Percentiles rank a stretch among this genome's conserved stretches.
These are phyloP conservation scores for Pseudogymnoascus sp. DNA, from an alignment of 2,329 filamentous ascomycete genomes.

Conservation along the genomic window DNA sequence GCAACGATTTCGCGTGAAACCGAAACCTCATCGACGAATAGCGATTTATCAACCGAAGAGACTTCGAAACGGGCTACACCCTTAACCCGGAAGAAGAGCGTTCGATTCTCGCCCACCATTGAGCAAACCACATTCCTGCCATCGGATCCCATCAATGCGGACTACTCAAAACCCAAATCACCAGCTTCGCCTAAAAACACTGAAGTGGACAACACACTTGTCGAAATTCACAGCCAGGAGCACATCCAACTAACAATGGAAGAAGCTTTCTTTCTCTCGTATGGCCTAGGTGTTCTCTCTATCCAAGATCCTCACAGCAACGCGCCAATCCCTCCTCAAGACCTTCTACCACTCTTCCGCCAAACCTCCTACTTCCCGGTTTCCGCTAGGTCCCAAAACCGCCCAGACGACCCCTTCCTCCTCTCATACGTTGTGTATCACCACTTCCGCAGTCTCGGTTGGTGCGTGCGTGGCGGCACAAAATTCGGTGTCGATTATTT, in stretches of 20 bases:
- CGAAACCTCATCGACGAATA: neutral
- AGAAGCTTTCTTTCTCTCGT: constrained; percentile 85
- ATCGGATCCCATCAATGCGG: constrained; percentile 29
- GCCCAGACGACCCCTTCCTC: constrained; percentile 76
- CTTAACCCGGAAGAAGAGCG: constrained; percentile 44
- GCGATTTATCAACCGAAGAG: neutral
- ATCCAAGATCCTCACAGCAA: constrained; percentile 46
- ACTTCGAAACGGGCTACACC: constrained; percentile 19
- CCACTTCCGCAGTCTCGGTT: constrained; percentile 90
- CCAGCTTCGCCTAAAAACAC: constrained; percentile 19
- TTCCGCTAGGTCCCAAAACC: constrained; percentile 26
- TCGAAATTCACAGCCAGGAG: constrained; percentile 51
- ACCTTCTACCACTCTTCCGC: constrained; percentile 60
- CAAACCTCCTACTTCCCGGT: constrained; percentile 63
- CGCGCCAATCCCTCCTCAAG: constrained; percentile 40
- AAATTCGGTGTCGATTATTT: constrained; percentile 95
- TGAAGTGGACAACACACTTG: constrained; percentile 21
- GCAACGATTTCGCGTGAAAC: neutral
- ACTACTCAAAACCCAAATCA: neutral
- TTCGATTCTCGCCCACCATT: constrained; percentile 61
- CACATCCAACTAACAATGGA: constrained; percentile 87
- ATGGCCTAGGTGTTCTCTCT: constrained; percentile 66
- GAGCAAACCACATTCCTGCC: constrained; percentile 56
- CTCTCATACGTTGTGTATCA: constrained; percentile 86
- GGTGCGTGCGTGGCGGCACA: constrained; percentile 85